Conservation (phyloP, 177 flowering plant species). For the Vitis hybrid region DNA sequence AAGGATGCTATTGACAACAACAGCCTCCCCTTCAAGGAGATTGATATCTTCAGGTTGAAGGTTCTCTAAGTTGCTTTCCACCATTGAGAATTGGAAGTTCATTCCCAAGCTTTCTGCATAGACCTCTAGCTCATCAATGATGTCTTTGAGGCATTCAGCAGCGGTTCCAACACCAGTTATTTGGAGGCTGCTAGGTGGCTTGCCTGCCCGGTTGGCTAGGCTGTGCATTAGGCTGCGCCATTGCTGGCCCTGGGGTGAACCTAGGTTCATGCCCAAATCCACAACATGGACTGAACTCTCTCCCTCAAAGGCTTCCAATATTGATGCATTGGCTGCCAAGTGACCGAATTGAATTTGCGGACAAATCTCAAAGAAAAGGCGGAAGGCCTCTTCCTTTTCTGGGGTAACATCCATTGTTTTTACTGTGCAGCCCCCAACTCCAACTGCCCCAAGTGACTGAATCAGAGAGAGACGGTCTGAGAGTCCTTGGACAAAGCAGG, state of each 20-base stretch:
- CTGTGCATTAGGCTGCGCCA: conserved; percentile 56
- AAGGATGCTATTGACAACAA: conserved; percentile 64
- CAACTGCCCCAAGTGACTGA: conserved; percentile 58
- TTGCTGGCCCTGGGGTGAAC: conserved; percentile 58
- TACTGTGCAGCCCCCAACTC: conserved; percentile 26
- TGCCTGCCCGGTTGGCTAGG: conserved; percentile 49
- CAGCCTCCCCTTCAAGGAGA: conserved; percentile 39
- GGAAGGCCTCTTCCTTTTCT: conserved; percentile 57
- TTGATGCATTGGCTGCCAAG: conserved; percentile 61
- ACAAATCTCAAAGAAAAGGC: conserved; percentile 61
- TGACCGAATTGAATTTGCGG: conserved; percentile 73
- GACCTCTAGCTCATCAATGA: conserved; percentile 49
- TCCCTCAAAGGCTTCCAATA: conserved; percentile 89
- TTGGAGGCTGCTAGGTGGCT: conserved; percentile 41
- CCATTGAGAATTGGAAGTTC: conserved; percentile 42
- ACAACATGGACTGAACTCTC: conserved; percentile 73
- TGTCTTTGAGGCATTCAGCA: conserved; percentile 23
- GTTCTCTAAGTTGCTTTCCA: conserved; percentile 57
- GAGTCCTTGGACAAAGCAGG: conserved; percentile 79
- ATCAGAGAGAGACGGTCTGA: conserved; percentile 52
- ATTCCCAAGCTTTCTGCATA: conserved; percentile 47
- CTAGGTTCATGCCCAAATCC: conserved; percentile 72
- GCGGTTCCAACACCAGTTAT: conserved; percentile 61
- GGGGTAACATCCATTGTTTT: conserved; percentile 22
- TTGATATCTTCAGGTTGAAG: conserved; percentile 45